A percentile compares a stretch with the other conserved stretches of the same genome.
Evolutionary conservation across 2,329 filamentous ascomycete genomes (phyloP).

Genomic region (Akanthomyces uredinophilus): DNA sequence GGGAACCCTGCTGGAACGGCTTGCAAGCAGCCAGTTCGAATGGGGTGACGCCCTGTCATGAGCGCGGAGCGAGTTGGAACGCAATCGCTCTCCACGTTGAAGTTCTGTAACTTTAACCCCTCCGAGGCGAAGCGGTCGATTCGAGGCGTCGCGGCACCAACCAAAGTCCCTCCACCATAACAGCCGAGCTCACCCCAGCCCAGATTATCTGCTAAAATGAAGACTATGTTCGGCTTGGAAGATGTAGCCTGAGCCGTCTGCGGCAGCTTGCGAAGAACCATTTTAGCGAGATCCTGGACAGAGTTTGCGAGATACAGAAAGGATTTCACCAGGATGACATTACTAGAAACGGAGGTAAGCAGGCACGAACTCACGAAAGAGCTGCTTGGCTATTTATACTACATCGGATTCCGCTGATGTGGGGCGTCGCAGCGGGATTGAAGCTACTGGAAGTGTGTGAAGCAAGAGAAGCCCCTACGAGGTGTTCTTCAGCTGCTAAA

Average conservation of each 20-base stretch:
- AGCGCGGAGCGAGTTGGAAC: constrained; percentile 30
- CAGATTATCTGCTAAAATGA: constrained; percentile 33
- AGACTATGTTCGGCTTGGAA: constrained; percentile 26
- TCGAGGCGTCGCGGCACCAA: constrained; percentile 29
- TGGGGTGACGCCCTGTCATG: constrained; percentile 32
- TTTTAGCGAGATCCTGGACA: background rate
- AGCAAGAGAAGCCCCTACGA: no score
- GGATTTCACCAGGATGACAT: no score
- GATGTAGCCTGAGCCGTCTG: background rate
- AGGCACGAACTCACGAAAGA: no score
- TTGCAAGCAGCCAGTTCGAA: constrained; percentile 30
- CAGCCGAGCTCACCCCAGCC: constrained; percentile 33
- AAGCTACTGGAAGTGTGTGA: no score
- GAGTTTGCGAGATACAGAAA: no score
- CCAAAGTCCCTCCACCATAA: constrained; percentile 29
- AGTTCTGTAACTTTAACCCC: constrained; percentile 30
- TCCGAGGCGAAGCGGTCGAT: constrained; percentile 29
- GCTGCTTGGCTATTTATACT: no score
- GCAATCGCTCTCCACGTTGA: constrained; percentile 34
- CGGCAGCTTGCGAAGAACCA: background rate
- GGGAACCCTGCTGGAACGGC: constrained; percentile 30
- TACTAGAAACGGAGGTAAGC: no score
- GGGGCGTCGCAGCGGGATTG: no score
- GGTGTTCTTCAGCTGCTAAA: no score
- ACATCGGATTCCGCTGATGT: no score